Evolutionary conservation across 345 rosid genomes (phyloP).

Genomic region (Aquilaria sinensis): DNA sequence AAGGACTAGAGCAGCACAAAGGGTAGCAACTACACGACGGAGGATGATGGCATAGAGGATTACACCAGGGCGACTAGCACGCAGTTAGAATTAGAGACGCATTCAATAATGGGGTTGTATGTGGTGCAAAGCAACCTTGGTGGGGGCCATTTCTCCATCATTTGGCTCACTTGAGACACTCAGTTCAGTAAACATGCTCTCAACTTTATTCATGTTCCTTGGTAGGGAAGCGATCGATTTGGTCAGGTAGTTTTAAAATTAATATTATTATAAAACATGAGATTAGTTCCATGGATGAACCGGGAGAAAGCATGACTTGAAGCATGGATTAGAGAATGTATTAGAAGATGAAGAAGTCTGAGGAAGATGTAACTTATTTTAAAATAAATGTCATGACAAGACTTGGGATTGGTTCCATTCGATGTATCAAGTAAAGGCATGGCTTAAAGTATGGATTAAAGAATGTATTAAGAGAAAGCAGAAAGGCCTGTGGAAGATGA

Average conservation of each 20-base stretch:
- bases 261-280: not conserved
- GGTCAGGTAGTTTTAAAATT: not conserved
- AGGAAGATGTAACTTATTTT: too few relatives aligned
- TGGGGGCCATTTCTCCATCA: constrained; percentile 83
- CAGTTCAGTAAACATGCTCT: constrained; percentile 24
- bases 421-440: not conserved
- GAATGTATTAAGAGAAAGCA: too few relatives aligned
- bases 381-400: too few relatives aligned
- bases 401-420: not conserved
- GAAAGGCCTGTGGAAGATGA: too few relatives aligned
- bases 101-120: constrained; percentile 57
- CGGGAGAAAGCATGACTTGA: too few relatives aligned
- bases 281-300: too few relatives aligned
- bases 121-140: constrained; percentile 68
- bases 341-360: too few relatives aligned
- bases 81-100: constrained; percentile 56
- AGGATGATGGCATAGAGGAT: constrained; percentile 72
- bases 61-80: constrained; percentile 70
- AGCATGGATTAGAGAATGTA: too few relatives aligned
- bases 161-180: constrained; percentile 78
- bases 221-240: not conserved
- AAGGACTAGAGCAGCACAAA: constrained; percentile 33
- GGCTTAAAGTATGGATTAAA: too few relatives aligned
- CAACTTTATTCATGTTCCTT: not conserved
- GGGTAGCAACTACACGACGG: constrained; percentile 52